These are phyloP conservation scores for Closterium sp. DNA, from an alignment of 139 green algal genomes.

Conservation along the genomic window DNA sequence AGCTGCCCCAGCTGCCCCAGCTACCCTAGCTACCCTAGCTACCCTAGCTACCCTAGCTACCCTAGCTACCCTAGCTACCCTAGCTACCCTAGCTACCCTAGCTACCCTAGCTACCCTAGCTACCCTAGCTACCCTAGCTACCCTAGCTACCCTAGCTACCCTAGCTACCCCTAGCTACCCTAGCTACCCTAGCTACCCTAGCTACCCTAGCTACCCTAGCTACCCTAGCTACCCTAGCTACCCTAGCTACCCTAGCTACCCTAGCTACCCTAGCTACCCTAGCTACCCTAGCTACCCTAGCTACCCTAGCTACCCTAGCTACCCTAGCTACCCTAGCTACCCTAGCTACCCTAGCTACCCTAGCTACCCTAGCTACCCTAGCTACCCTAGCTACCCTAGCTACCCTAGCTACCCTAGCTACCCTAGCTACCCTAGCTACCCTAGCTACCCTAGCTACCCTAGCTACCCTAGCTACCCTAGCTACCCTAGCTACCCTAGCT, in stretches of 20 bases:
- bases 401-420: background rate
- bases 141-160: background rate
- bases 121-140: background rate
- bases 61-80: background rate
- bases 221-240: background rate
- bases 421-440: background rate
- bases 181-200: background rate
- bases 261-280: background rate
- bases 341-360: background rate
- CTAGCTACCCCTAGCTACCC: too few species aligned
- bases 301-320: background rate
- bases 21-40: too few species aligned
- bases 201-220: background rate
- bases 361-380: background rate
- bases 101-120: background rate
- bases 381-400: background rate
- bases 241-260: background rate
- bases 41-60: too few species aligned
- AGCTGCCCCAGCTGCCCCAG: background rate
- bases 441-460: background rate
- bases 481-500: background rate
- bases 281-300: background rate
- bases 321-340: background rate
- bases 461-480: background rate
- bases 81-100: background rate